A percentile compares a stretch with the other conserved stretches of the same genome.
These are phyloP conservation scores for Calocybe cyanea DNA, from an alignment of 768 basidiomycete species.

Conservation along the genomic window DNA sequence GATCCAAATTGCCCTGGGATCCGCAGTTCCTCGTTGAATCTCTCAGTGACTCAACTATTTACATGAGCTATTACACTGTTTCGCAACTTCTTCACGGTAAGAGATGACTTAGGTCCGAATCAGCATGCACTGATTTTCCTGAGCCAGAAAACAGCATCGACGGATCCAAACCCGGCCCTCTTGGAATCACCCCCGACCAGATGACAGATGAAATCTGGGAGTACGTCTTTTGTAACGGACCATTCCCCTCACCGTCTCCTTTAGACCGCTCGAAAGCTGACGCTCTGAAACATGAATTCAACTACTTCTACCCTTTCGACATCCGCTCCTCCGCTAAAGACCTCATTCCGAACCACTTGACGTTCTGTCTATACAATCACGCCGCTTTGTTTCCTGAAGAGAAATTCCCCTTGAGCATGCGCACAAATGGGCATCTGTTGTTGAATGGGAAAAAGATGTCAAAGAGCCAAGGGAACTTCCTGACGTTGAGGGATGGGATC, in stretches of 20 bases:
- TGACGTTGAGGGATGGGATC: conserved; percentile 86
- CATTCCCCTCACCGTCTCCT: conserved; percentile 66
- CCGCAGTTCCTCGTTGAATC: conserved; percentile 95
- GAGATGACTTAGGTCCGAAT: conserved; percentile 15
- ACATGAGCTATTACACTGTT: conserved; percentile 98
- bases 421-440: conserved; percentile 95
- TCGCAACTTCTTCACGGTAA: conserved; percentile 88
- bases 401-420: conserved; percentile 89
- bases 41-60: conserved; percentile 95
- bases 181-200: conserved; percentile 84
- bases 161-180: conserved; percentile 73
- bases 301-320: conserved; percentile 98
- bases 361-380: conserved; percentile 93
- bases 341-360: conserved; percentile 91
- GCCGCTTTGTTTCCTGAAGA: conserved; percentile 90
- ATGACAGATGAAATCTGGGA: conserved; percentile 99
- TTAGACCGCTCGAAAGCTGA: conserved; percentile 77
- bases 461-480: conserved; percentile 93
- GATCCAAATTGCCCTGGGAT: conserved; percentile 96
- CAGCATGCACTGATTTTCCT: not conserved
- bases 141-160: conserved; percentile 65
- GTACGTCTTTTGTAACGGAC: conserved; percentile 78
- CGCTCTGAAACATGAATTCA: conserved; percentile 82
- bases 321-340: conserved; percentile 98
- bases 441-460: conserved; percentile 99